phyloP scores from a whole-genome alignment of 176 grass and related monocot species.

The Oryza meyeriana region DNA sequence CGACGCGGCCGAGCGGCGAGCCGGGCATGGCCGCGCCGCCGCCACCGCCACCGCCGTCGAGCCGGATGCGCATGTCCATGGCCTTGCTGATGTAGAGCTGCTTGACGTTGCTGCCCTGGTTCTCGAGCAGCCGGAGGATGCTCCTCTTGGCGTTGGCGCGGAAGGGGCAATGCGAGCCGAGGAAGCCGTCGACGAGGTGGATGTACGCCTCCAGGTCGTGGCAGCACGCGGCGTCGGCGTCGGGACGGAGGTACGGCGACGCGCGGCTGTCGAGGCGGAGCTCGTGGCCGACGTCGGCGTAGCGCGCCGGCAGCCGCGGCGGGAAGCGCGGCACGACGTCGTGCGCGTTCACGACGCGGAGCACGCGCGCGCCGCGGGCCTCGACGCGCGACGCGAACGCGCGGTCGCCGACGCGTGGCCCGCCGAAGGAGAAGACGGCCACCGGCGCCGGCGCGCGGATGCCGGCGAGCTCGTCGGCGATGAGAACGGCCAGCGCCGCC shows the following conservation, averaged over 20 bases:
- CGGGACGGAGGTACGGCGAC: slow-evolving; percentile 57
- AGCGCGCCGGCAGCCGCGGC: slow-evolving; percentile 16
- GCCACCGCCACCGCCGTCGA: background rate
- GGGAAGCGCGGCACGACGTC: slow-evolving; percentile 57
- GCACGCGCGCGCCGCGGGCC: slow-evolving; percentile 48
- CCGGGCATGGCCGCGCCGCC: slow-evolving; percentile 27
- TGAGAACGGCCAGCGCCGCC: slow-evolving; percentile 49
- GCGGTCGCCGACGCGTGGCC: slow-evolving; percentile 45
- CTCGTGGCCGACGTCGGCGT: slow-evolving; percentile 52
- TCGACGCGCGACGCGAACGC: slow-evolving; percentile 50
- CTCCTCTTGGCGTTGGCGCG: slow-evolving; percentile 54
- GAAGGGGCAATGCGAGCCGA: slow-evolving; percentile 47
- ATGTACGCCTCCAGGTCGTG: slow-evolving; percentile 71
- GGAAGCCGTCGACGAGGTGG: slow-evolving; percentile 68
- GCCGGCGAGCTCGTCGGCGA: slow-evolving; percentile 51
- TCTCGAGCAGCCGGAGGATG: slow-evolving; percentile 39
- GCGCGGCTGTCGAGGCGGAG: slow-evolving; percentile 58
- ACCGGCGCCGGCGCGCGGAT: background rate
- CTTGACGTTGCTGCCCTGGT: slow-evolving; percentile 63
- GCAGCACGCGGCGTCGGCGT: slow-evolving; percentile 61
- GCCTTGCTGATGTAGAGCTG: slow-evolving; percentile 67
- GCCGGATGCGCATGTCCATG: slow-evolving; percentile 35
- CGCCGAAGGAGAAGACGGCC: slow-evolving; percentile 65
- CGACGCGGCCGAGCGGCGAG: background rate
- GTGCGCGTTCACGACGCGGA: slow-evolving; percentile 62